Evolutionary conservation across 2,329 filamentous ascomycete species (phyloP).

Genomic region (Apiospora arundinis): DNA sequence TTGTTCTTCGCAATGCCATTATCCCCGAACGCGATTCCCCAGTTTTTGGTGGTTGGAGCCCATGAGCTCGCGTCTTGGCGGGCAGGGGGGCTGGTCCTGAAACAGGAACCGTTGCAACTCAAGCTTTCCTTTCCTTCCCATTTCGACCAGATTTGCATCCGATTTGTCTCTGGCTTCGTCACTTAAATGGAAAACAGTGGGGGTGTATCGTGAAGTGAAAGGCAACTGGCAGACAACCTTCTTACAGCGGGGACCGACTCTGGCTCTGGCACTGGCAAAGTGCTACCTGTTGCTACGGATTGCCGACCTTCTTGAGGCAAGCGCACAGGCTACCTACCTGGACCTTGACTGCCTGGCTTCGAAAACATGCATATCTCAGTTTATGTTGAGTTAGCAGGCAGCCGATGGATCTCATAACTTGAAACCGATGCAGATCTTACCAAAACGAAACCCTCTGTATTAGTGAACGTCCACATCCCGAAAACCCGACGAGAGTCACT

Average conservation of each 20-base stretch:
- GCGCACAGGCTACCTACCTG: too few relatives aligned
- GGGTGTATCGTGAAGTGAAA: not conserved
- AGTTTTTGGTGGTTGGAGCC: conserved; percentile 2
- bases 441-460: not conserved
- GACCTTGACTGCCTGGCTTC: not conserved
- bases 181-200: not conserved
- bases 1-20: conserved; percentile 1
- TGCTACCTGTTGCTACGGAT: not conserved
- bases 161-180: not conserved
- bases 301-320: not conserved
- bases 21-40: not conserved
- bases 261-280: not conserved
- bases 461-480: not conserved
- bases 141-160: not conserved
- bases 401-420: not conserved
- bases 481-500: not conserved
- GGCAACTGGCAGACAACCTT: not conserved
- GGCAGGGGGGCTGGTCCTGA: not conserved
- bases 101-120: conserved; percentile 18
- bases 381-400: not conserved
- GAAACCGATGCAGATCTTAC: conserved; percentile 14
- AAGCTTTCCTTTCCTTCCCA: not conserved
- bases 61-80: not conserved
- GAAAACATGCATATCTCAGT: not conserved
- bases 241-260: not conserved